Conservation (phyloP, 1,284 basidiomycete genomes). For the Fistulina hepatica region DNA sequence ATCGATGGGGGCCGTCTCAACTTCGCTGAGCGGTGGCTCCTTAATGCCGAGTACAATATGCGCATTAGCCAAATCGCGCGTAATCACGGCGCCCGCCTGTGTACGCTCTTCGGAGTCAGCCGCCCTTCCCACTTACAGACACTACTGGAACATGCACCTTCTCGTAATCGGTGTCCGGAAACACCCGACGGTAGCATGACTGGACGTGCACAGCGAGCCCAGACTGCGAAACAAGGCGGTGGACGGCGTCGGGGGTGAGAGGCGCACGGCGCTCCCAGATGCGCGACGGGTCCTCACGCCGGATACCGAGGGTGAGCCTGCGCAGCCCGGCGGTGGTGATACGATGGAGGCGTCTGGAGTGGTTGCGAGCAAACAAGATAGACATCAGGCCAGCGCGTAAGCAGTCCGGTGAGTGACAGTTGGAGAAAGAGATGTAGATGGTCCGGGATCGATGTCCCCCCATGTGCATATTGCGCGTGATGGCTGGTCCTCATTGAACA, state of each 20-base stretch:
- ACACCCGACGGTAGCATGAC: slow-evolving; percentile 67
- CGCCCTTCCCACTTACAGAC: slow-evolving; percentile 7
- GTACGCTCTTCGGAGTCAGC: slow-evolving; percentile 9
- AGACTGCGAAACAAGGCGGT: slow-evolving; percentile 39
- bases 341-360: no score
- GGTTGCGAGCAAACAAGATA: no score
- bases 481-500: no score
- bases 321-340: background rate
- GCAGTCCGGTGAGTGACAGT: no score
- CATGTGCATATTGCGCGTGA: no score
- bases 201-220: slow-evolving; percentile 65
- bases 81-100: slow-evolving; percentile 68
- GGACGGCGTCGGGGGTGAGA: slow-evolving; percentile 65
- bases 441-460: no score
- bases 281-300: slow-evolving; percentile 65
- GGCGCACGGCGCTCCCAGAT: slow-evolving; percentile 86
- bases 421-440: no score
- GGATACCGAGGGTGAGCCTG: slow-evolving; percentile 10
- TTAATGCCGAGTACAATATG: slow-evolving; percentile 83
- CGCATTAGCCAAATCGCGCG: slow-evolving; percentile 46
- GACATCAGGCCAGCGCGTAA: no score
- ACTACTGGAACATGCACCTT: slow-evolving; percentile 35
- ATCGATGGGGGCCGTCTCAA: slow-evolving; percentile 37
- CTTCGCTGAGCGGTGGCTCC: slow-evolving; percentile 60
- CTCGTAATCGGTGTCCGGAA: slow-evolving; percentile 49